Evolutionary conservation across 257 asterid genomes (phyloP), one percentile per base, ranked within the genome.

Genomic region (Fraxinus pennsylvanica): DNA sequence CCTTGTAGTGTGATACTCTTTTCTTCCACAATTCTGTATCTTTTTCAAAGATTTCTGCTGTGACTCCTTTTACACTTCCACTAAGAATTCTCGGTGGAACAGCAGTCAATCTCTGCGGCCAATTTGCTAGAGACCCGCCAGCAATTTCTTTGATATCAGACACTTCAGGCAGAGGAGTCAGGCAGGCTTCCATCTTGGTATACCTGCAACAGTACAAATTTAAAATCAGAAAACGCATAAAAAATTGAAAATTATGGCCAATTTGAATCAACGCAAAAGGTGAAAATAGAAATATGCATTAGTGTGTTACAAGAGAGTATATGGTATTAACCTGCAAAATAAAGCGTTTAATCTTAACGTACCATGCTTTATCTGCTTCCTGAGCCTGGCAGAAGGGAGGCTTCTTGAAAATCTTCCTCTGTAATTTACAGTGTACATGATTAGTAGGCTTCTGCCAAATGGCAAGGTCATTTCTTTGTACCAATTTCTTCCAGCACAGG

Each of bases 381-480:
- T 79, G 90, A 73, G 82, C 87, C 76, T 84, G 78, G 89, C 99
- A 95, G 68, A 95, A 90, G 0, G 36, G 81, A 36, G 97, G 98
- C 22, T 95, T 89, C 79, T 72, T 85, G 86, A 90, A 90, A 43
- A 90, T 84, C 79, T 85, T 92, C 65, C 97, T 71, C 73, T 85
- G 90, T 63, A 77, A 8, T 79, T 87, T 88, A 83, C 99, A 95
- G 72, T 93, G 97, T 30, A 74, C 12, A 54, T 95, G 99, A 82
- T 95, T 95, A 0, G 94, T 80, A 0, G 97, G 85, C 86, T 96
- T 96, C 84, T 89, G 94, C 98, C 98, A 96, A 57, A 93, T 82
- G 6, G 97, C 86, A 29, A 93, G 86, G 73, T 89, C 99, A n/a
- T 87, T 85, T 78, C 75, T 91, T 88, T 96, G 95, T 3, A 68